Evolutionary conservation across 441 rosid species (phyloP).

Genomic region (Arabidopsis lyrata): DNA sequence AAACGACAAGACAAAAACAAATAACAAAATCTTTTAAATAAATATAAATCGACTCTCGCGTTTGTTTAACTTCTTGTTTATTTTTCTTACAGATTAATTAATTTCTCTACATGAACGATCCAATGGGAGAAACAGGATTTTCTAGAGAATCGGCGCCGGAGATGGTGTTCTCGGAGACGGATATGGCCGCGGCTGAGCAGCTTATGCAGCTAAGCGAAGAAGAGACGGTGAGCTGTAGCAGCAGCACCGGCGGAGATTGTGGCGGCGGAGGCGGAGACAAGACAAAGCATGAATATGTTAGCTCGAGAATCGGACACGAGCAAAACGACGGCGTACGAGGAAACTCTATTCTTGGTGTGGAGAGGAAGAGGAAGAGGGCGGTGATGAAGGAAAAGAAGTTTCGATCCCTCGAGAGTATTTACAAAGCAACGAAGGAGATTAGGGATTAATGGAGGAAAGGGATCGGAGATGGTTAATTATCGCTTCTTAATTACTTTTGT

Average conservation of each 20-base stretch:
- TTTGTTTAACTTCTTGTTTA: slow-evolving; percentile 4
- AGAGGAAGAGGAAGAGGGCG: slow-evolving; percentile 27
- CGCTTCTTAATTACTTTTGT: slow-evolving; percentile 26
- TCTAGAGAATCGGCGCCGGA: slow-evolving; percentile 25
- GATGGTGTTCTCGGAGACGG: slow-evolving; percentile 39
- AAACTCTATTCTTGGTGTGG: slow-evolving; percentile 17
- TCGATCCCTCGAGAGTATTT: slow-evolving; percentile 46
- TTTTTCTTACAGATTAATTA: neutral
- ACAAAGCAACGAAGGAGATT: slow-evolving; percentile 41
- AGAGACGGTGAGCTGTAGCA: slow-evolving; percentile 46
- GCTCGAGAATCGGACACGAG: slow-evolving; percentile 31
- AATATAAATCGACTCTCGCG: neutral
- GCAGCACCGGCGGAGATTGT: slow-evolving; percentile 35
- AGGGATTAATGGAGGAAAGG: slow-evolving; percentile 16
- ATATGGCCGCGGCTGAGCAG: slow-evolving; percentile 47
- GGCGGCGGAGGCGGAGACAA: slow-evolving; percentile 28
- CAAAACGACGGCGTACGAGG: slow-evolving; percentile 32
- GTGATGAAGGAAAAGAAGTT: slow-evolving; percentile 42
- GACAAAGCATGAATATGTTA: slow-evolving; percentile 36
- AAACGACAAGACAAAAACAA: slow-evolving; percentile 21
- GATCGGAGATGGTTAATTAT: neutral
- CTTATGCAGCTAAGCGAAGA: slow-evolving; percentile 49
- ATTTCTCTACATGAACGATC: slow-evolving; percentile 28
- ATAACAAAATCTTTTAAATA: neutral
- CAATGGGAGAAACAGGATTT: slow-evolving; percentile 35